Conservation (phyloP, 164 flowering plant species). For the Akebia trifoliata region DNA sequence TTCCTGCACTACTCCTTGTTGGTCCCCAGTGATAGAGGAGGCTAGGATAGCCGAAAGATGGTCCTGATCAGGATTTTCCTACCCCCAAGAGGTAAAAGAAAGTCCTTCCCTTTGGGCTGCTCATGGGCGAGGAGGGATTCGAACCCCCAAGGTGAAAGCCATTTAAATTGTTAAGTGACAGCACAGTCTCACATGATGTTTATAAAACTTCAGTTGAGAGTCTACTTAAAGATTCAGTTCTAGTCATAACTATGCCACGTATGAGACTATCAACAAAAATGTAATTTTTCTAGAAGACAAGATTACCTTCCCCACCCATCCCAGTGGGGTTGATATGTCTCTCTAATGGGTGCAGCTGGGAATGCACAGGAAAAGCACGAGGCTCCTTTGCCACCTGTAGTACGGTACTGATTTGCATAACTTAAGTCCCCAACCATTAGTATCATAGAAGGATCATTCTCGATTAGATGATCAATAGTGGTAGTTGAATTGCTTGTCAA, state of each 20-base stretch:
- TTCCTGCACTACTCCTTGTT: too few species aligned
- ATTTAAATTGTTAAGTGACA: too few species aligned
- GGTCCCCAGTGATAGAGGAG: too few species aligned
- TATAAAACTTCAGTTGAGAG: not conserved
- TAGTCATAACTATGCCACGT: not conserved
- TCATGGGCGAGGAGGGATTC: too few species aligned
- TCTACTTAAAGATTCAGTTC: not conserved
- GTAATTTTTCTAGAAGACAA: not conserved
- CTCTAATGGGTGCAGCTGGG: slow-evolving; percentile 83
- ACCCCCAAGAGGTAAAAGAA: too few species aligned
- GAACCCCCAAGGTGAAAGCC: too few species aligned
- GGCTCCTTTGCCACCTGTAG: slow-evolving; percentile 74
- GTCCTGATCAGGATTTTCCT: too few species aligned
- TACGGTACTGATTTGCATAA: slow-evolving; percentile 83
- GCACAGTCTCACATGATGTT: not conserved
- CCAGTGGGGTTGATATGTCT: slow-evolving; percentile 96
- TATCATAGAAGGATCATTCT: slow-evolving; percentile 69
- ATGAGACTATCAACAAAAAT: not conserved
- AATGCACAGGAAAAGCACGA: slow-evolving; percentile 72
- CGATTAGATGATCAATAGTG: slow-evolving; percentile 64
- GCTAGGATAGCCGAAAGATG: too few species aligned
- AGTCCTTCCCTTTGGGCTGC: too few species aligned
- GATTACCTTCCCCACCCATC: slow-evolving; percentile 94
- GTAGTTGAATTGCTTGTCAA: slow-evolving; percentile 77
- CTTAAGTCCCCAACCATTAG: slow-evolving; percentile 81